Conservation (phyloP, 2,329 filamentous ascomycete genomes). For the Passalora sequoiae region DNA sequence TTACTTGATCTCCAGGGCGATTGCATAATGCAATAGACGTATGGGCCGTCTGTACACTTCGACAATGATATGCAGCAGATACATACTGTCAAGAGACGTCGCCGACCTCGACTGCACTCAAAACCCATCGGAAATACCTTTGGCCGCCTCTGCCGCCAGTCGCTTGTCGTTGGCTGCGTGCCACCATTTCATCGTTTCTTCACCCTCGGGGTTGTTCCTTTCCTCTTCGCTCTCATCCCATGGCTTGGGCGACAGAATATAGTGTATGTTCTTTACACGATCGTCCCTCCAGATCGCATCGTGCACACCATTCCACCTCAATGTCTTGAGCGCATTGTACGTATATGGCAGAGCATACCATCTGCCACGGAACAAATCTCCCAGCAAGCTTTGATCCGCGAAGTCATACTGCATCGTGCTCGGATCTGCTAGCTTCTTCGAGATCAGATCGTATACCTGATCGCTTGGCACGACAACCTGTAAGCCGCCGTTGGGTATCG, state of each 20-base stretch:
- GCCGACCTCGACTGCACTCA: too few species aligned
- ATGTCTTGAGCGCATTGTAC: constrained; percentile 59
- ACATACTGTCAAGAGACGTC: too few species aligned
- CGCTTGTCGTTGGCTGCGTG: constrained; percentile 49
- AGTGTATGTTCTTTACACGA: constrained; percentile 59
- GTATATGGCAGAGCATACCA: constrained; percentile 57
- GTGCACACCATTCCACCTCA: constrained; percentile 53
- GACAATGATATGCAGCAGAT: too few species aligned
- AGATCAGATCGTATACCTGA: constrained; percentile 49
- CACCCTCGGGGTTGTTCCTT: constrained; percentile 35
- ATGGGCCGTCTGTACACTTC: too few species aligned
- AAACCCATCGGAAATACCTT: constrained; percentile 50
- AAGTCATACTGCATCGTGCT: constrained; percentile 52
- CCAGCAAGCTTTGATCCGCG: constrained; percentile 54
- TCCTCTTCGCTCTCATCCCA: constrained; percentile 52
- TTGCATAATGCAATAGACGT: too few species aligned
- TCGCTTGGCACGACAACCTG: constrained; percentile 57
- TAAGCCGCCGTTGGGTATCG: constrained; percentile 57
- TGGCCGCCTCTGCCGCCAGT: constrained; percentile 43
- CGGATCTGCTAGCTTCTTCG: constrained; percentile 43
- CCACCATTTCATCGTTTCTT: constrained; percentile 56
- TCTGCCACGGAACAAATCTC: constrained; percentile 53
- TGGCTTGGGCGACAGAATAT: constrained; percentile 57
- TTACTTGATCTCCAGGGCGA: too few species aligned
- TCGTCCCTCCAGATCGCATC: constrained; percentile 57